Evolutionary conservation across 2,329 filamentous ascomycete genomes (phyloP).

Genomic region (Neonectria punicea): DNA sequence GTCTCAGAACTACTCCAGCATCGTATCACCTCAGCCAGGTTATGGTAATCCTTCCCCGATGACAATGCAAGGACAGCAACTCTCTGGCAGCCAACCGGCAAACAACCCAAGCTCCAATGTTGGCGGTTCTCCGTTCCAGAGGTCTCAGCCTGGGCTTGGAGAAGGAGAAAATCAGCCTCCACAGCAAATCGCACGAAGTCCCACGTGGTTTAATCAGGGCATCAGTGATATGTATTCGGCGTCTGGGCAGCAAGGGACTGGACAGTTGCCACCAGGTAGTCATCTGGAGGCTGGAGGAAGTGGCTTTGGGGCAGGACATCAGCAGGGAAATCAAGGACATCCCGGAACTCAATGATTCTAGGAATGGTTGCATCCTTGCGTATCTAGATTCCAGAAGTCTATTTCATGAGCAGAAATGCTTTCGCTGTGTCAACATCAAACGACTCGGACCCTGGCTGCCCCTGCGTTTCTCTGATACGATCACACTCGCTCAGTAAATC

Average conservation of each 20-base stretch:
- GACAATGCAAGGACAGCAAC: background rate
- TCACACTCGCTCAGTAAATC: background rate
- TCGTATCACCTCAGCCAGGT: background rate
- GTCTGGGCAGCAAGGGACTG: background rate
- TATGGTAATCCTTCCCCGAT: background rate
- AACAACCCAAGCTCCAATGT: background rate
- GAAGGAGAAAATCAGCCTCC: background rate
- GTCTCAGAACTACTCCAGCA: background rate
- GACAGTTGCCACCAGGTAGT: background rate
- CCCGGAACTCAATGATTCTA: too few species aligned
- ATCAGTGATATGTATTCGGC: background rate
- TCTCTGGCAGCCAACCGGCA: background rate
- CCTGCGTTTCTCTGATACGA: background rate
- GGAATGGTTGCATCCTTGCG: too few species aligned
- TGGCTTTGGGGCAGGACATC: background rate
- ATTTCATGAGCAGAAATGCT: background rate
- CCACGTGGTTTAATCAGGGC: background rate
- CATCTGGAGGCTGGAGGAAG: background rate
- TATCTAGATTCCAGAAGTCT: background rate
- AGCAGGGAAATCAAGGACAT: too few species aligned
- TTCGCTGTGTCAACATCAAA: background rate
- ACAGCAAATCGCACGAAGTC: background rate
- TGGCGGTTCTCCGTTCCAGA: background rate
- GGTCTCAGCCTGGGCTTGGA: background rate
- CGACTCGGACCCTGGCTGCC: background rate